A percentile compares a stretch with the other conserved stretches of the same genome.
Evolutionary conservation across 306 rosid species (phyloP).

Genomic region (Delonix regia): DNA sequence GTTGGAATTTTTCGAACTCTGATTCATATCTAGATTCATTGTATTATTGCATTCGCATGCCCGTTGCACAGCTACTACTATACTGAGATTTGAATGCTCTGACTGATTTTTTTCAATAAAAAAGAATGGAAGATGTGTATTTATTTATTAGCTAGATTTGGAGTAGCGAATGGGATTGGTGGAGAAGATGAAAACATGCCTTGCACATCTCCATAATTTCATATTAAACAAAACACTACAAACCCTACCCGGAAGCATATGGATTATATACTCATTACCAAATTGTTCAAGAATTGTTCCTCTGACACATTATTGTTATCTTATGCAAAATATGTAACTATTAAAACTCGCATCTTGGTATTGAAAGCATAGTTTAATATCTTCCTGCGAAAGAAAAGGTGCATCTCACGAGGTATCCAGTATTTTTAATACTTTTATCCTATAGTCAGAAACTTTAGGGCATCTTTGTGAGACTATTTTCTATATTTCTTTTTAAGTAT

Average conservation of each 20-base stretch:
- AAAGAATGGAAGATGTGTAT: slow-evolving; percentile 5
- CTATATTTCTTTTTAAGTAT: not conserved
- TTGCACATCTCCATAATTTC: slow-evolving; percentile 42
- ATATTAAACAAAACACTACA: slow-evolving; percentile 19
- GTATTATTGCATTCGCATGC: not conserved
- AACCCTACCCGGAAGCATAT: slow-evolving; percentile 19
- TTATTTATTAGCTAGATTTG: slow-evolving; percentile 24
- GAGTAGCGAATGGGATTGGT: slow-evolving; percentile 35
- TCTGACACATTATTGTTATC: slow-evolving; percentile 46
- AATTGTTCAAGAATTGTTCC: slow-evolving; percentile 34
- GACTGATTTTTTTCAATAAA: not conserved
- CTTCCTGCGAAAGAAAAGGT: slow-evolving; percentile 76
- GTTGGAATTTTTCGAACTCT: slow-evolving; percentile 17
- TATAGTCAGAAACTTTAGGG: slow-evolving; percentile 43
- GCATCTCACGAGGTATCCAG: slow-evolving; percentile 59
- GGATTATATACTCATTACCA: slow-evolving; percentile 25
- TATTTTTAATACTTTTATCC: slow-evolving; percentile 45
- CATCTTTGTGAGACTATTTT: slow-evolving; percentile 40
- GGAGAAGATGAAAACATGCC: slow-evolving; percentile 42
- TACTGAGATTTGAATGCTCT: slow-evolving; percentile 28
- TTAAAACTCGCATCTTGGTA: slow-evolving; percentile 24
- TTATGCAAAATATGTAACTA: not conserved
- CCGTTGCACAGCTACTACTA: slow-evolving; percentile 17
- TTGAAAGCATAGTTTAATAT: slow-evolving; percentile 51
- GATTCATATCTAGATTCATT: slow-evolving; percentile 32